These are phyloP conservation scores for Paspalum notatum DNA, from an alignment of 176 grass and related monocot genomes.

Conservation along the genomic window DNA sequence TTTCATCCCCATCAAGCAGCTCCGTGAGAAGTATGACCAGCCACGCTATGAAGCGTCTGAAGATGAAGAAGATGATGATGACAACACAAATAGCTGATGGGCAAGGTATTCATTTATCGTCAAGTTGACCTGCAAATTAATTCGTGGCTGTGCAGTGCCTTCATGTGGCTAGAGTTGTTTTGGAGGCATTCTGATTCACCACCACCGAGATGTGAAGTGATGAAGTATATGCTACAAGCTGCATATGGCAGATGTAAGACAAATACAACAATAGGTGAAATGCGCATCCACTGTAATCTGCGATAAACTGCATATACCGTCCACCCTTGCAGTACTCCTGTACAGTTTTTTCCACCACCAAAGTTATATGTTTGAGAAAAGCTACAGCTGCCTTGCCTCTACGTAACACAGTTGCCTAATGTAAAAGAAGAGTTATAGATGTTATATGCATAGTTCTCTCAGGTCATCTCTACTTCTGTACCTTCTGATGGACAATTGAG, in stretches of 20 bases:
- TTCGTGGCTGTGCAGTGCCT: background rate
- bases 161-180: conserved; percentile 14
- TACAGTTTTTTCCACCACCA: background rate
- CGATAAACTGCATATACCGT: background rate
- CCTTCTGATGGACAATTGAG: conserved; percentile 2
- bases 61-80: conserved; percentile 53
- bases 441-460: background rate
- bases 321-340: conserved; percentile 7
- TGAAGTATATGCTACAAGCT: conserved; percentile 1
- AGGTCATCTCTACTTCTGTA: conserved; percentile 5
- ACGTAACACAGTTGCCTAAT: background rate
- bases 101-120: background rate
- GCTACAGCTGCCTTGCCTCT: conserved; percentile 1
- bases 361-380: background rate
- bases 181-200: background rate
- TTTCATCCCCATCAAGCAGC: conserved; percentile 93
- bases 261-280: background rate
- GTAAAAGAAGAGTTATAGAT: background rate
- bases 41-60: conserved; percentile 74
- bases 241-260: background rate
- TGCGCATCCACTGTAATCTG: background rate
- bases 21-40: conserved; percentile 83
- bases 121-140: background rate
- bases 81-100: conserved; percentile 39
- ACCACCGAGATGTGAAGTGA: background rate